phyloP scores from a whole-genome alignment of 2,329 filamentous ascomycete species.

The Ophiostoma piceae region DNA sequence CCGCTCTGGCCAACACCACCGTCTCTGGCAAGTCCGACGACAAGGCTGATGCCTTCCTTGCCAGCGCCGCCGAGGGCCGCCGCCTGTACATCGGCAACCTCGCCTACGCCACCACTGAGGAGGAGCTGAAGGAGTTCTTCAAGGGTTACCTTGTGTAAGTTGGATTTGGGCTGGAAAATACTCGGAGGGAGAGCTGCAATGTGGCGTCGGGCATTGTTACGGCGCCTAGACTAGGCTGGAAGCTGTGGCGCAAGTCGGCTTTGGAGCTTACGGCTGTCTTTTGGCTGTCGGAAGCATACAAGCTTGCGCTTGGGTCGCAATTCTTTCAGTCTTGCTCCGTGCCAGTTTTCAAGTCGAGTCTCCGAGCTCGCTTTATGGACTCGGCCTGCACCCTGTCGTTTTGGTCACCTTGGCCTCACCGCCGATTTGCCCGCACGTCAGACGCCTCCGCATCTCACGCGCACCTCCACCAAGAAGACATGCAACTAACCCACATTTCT shows the following conservation, averaged over 20 bases:
- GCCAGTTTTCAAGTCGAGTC: neutral
- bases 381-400: neutral
- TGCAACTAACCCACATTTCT: slow-evolving; percentile 5
- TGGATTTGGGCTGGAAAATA: neutral
- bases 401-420: neutral
- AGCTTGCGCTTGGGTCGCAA: neutral
- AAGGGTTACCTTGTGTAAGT: slow-evolving; percentile 95
- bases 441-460: neutral
- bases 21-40: slow-evolving; percentile 55
- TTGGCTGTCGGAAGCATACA: neutral
- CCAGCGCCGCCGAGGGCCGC: slow-evolving; percentile 96
- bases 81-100: slow-evolving; percentile 99
- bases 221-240: slow-evolving; percentile 5
- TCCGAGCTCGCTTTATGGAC: neutral
- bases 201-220: neutral
- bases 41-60: slow-evolving; percentile 80
- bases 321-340: neutral
- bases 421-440: slow-evolving; percentile 9
- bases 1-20: slow-evolving; percentile 66
- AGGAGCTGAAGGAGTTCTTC: slow-evolving; percentile 99
- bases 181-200: neutral
- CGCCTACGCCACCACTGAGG: slow-evolving; percentile 99
- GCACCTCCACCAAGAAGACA: neutral
- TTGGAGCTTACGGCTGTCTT: neutral
- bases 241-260: neutral